phyloP scores from a whole-genome alignment of 495 filamentous ascomycete species.

The Penicillium desertorum region DNA sequence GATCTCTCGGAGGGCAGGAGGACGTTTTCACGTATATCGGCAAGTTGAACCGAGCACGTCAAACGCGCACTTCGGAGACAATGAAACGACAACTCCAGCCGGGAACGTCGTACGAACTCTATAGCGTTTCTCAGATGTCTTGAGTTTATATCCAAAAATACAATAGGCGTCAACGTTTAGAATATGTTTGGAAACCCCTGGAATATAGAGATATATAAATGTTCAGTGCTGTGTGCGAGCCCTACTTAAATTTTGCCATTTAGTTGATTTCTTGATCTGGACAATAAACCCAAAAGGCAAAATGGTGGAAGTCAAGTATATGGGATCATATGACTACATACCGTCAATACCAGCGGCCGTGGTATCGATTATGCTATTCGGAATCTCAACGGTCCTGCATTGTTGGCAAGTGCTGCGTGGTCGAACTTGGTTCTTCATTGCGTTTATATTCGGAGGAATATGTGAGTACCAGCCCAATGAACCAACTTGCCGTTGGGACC shows the following conservation, averaged over 20 bases:
- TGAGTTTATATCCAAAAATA: background rate
- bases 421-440: slow-evolving; percentile 60
- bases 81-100: background rate
- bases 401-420: slow-evolving; percentile 43
- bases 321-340: slow-evolving; percentile 1
- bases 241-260: background rate
- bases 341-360: slow-evolving; percentile 24
- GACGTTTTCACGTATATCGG: no score
- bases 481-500: background rate
- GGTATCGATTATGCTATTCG: slow-evolving; percentile 50
- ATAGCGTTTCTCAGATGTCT: background rate
- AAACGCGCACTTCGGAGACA: background rate
- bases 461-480: slow-evolving; percentile 39
- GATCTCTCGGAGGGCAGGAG: no score
- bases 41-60: background rate
- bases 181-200: background rate
- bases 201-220: background rate
- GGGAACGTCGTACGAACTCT: background rate
- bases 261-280: background rate
- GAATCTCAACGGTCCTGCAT: slow-evolving; percentile 43
- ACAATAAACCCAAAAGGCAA: background rate
- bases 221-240: background rate
- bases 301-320: background rate
- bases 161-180: background rate
- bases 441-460: slow-evolving; percentile 54